Evolutionary conservation across 2,329 filamentous ascomycete genomes (phyloP), one percentile per base, ranked within the genome.

Genomic region (Calonectria pseudoreteaudii): DNA sequence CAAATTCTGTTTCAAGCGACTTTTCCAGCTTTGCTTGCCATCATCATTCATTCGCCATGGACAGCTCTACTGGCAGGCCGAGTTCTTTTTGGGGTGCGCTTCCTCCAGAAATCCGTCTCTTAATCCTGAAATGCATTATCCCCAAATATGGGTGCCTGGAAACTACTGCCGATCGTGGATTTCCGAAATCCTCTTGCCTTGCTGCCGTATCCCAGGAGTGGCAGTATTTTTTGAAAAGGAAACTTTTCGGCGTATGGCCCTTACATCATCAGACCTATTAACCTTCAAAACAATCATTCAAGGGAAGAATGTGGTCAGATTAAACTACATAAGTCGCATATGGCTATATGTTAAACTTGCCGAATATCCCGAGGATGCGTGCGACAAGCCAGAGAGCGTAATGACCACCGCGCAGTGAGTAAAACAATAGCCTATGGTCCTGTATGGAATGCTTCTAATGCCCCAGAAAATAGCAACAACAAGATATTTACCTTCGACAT

Each of bases 181-280:
- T 50, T 30, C 11, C 53, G 7, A 58, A 34, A 28, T 34, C 47
- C n/a, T 52, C 71, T 58, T 36, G 44, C 0, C 30, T 76, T 1
- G 74, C 74, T 31, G 56, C 69, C 4, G 74, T 76, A 16, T 76
- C 50, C 28, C 50, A 23, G 58, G 75, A 74, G 8, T 75, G 75
- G 75, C 69, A 75, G 67, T 44, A 14, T 26, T 74, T 75, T 74
- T 75, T 23, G 74, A 76, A 20, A 36, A 50, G 18, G 26, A 68
- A 20, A 69, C 71, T 1, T 77, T 77, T 13, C 65, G 52, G 4
- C 66, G 36, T 41, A 18, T 74, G n/a, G 74, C 50, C 38, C 58
- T 76, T 8, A 10, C 4, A 26, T 56, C 38, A 2, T 16, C 64
- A 50, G 75, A 76, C 44, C 14, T 77, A 2, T 28, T 23, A 14